Evolutionary conservation across 495 filamentous ascomycete species (phyloP).

Genomic region (Penicillium chermesinum): DNA sequence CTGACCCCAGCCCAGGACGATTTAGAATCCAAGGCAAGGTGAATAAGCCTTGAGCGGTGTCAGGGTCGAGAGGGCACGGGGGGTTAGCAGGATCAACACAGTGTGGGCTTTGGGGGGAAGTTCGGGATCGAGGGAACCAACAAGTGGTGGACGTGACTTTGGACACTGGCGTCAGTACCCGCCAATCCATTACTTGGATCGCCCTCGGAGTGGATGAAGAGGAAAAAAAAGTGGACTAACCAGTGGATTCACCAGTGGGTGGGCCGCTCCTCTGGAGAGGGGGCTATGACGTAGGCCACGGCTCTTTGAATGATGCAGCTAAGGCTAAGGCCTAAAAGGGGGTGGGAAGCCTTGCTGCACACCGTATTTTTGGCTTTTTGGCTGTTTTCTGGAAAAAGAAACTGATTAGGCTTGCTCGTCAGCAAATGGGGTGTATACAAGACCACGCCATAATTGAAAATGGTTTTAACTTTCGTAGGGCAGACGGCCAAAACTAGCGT

Average conservation of each 20-base stretch:
- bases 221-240: slow-evolving; percentile 24
- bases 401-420: slow-evolving; percentile 50
- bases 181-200: slow-evolving; percentile 28
- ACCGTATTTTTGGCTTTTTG: slow-evolving; percentile 27
- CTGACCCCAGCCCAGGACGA: not conserved
- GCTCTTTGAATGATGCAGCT: slow-evolving; percentile 10
- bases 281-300: slow-evolving; percentile 38
- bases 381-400: slow-evolving; percentile 47
- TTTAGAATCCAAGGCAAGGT: slow-evolving; percentile 7
- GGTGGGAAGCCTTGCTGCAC: not conserved
- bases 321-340: no score
- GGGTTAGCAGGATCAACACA: not conserved
- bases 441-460: no score
- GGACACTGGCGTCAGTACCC: slow-evolving; percentile 28
- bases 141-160: slow-evolving; percentile 1
- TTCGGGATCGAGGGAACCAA: slow-evolving; percentile 14
- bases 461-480: no score
- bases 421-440: no score
- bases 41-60: slow-evolving; percentile 14
- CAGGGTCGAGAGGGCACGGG: not conserved
- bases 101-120: slow-evolving; percentile 3
- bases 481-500: no score
- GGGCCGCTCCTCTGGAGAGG: slow-evolving; percentile 25
- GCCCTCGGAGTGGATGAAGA: slow-evolving; percentile 20
- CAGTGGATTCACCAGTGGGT: slow-evolving; percentile 8